Evolutionary conservation across 306 rosid species (phyloP), one percentile per base, ranked within the genome.

Genomic region (Begonia masoniana): DNA sequence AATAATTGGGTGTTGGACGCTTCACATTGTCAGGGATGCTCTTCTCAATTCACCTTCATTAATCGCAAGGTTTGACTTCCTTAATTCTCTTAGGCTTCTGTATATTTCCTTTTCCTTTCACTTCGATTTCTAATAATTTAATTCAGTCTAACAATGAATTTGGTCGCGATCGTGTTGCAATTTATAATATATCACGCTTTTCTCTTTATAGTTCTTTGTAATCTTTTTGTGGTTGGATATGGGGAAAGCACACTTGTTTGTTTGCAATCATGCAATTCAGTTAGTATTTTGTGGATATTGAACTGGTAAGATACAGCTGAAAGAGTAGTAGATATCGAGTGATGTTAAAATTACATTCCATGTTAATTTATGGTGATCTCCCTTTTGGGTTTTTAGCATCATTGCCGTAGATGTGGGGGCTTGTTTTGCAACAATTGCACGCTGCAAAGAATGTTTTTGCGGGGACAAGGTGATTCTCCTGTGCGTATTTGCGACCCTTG

Each of bases 321-420:
- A 45, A 6, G 8, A 4, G 4, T 45, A 10, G 14, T 10, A 45
- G 14, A 10, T 4, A 12, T 11, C 6, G 49, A 6, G 49, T 45
- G 49, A 45, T 10, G 49, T 45, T 45, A n/a, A 10, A 45, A 3
- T 45, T 45, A 45, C 13, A 11, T 5, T 46, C 8, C 46, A 46
- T 31, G 43, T 58, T 47, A 35, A 15, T 13, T 60, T 50, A 43
- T 41, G 61, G 61, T 45, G 51, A 49, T 60, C 42, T 56, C 14
- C 58, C 47, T 52, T 68, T 15, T 70, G 63, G 65, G 35, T 57
- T 71, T 59, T 66, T 81, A 91, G 99, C 99, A 91, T 71, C 96
- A 91, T 68, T 91, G 99, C 67, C 76, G 99, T 65, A 75, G 97
- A 64, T 91, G 99, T 24, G 99, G 99, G 39, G 99, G 96, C 50